Base-by-base conservation (phyloP, 805 yeast species). In the Candida methanosorbosa region DNA sequence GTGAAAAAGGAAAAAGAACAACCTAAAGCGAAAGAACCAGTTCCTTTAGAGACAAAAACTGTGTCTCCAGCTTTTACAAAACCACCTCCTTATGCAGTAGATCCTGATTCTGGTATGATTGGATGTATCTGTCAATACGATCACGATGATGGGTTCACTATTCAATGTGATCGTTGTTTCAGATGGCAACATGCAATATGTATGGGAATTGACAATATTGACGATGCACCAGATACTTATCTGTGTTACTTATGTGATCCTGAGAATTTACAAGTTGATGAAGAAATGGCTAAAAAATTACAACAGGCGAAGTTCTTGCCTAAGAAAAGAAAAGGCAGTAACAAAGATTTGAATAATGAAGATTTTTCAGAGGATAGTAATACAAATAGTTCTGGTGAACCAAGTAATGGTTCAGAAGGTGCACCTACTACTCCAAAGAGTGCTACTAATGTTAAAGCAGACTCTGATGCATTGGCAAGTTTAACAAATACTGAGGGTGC, bases 111-210 rank as follows among this genome's bases (percentile, higher is more conserved):
- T 2, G 96, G 95, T 0, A 59, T 76, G 0, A 88, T 90, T 36
- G 85, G 95, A 2, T 90, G 97, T 59, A 75, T 88, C 8, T 90
- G 97, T 65, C 86, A 78, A 1, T 78, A 68, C 45, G 83, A 77
- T 38, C 94, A 85, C 40, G 96, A 86, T 58, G 92, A 90, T 46
- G 97, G 97, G 0, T 81, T 85, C 50, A 88, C 94, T 18, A 83
- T 92, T 41, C 97, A 92, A 59, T 92, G 98, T 61, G 96, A 87
- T 54, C 69, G 75, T 23, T 88, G 97, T 56, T 79, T 73, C 56
- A 74, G 95, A 41, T 88, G 97, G 97, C 96, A 88, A 54, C 97
- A 88, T 60, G 87, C 92, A 19, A 66, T 74, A n/a, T 88, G 97
- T 57, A 84, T 86, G 73, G 81, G 81, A 7, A 84, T 83, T 38